These are phyloP conservation scores for Fonsecaea pedrosoi DNA, from an alignment of 2,329 filamentous ascomycete genomes.

Conservation along the genomic window DNA sequence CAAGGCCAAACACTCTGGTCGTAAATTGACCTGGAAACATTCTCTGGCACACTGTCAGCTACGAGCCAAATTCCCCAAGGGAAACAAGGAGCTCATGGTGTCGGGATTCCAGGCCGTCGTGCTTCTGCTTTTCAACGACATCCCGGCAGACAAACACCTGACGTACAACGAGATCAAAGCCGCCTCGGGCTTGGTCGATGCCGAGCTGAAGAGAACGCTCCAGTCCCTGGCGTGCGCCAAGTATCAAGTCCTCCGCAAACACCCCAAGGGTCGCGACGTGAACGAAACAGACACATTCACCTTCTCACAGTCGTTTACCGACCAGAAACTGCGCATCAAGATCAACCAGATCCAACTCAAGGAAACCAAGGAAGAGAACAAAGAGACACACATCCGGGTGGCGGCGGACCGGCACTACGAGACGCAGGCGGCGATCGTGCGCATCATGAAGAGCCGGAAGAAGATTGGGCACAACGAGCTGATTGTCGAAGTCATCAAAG, in stretches of 20 bases:
- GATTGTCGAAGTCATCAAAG: conserved; percentile 88
- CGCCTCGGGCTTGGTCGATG: conserved; percentile 74
- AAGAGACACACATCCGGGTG: conserved; percentile 89
- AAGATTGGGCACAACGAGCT: conserved; percentile 83
- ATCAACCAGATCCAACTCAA: conserved; percentile 99
- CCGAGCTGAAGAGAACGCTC: conserved; percentile 84
- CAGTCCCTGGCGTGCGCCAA: conserved; percentile 95
- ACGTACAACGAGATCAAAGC: conserved; percentile 77
- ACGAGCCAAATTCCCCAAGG: conserved; percentile 78
- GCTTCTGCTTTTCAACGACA: conserved; percentile 84
- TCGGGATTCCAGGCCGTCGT: conserved; percentile 92
- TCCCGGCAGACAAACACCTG: conserved; percentile 67
- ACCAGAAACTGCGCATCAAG: conserved; percentile 89
- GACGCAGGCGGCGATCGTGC: conserved; percentile 93
- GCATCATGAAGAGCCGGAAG: conserved; percentile 96
- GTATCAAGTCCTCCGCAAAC: conserved; percentile 80
- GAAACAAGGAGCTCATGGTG: conserved; percentile 85
- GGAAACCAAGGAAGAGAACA: conserved; percentile 94
- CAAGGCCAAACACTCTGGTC: conserved; percentile 84
- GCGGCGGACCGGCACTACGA: conserved; percentile 91
- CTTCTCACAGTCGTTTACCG: conserved; percentile 76
- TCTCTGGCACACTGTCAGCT: conserved; percentile 89
- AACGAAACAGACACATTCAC: conserved; percentile 79
- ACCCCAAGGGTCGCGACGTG: conserved; percentile 84
- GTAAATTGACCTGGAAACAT: conserved; percentile 90